These are phyloP conservation scores for Endothia cerciana DNA, from an alignment of 2,329 filamentous ascomycete species.

Conservation along the genomic window DNA sequence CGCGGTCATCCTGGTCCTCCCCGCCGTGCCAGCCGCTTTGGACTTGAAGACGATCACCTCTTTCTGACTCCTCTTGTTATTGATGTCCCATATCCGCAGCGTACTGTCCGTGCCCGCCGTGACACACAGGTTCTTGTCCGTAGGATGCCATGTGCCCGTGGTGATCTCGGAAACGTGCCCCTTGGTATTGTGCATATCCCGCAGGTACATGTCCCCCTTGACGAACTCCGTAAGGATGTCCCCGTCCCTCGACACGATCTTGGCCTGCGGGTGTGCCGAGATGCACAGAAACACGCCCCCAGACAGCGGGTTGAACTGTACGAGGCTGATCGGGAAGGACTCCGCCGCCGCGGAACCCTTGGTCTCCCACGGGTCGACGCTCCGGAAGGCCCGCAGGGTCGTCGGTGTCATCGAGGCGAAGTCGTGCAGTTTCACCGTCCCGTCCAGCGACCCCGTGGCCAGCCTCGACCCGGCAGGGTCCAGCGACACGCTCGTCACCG, in stretches of 20 bases:
- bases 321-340: slow-evolving; percentile 84
- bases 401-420: slow-evolving; percentile 95
- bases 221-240: slow-evolving; percentile 85
- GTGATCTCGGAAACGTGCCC: slow-evolving; percentile 93
- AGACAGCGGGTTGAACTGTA: slow-evolving; percentile 82
- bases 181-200: slow-evolving; percentile 97
- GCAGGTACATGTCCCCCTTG: slow-evolving; percentile 97
- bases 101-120: slow-evolving; percentile 96
- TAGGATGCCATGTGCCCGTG: slow-evolving; percentile 88
- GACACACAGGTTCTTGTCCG: slow-evolving; percentile 80
- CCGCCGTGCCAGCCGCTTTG: slow-evolving; percentile 82
- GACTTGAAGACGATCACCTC: slow-evolving; percentile 97
- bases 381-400: slow-evolving; percentile 91
- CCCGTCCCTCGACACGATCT: slow-evolving; percentile 87
- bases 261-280: slow-evolving; percentile 86
- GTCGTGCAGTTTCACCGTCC: slow-evolving; percentile 89
- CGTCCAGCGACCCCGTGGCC: slow-evolving; percentile 90
- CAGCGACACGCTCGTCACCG: slow-evolving; percentile 81
- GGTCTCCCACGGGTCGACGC: slow-evolving; percentile 80
- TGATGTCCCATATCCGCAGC: slow-evolving; percentile 94
- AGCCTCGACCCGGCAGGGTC: slow-evolving; percentile 85
- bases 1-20: slow-evolving; percentile 90
- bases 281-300: slow-evolving; percentile 84
- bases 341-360: slow-evolving; percentile 75
- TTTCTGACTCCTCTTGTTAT: slow-evolving; percentile 85